phyloP scores from a whole-genome alignment of 345 rosid species.

The Passiflora organensis region DNA sequence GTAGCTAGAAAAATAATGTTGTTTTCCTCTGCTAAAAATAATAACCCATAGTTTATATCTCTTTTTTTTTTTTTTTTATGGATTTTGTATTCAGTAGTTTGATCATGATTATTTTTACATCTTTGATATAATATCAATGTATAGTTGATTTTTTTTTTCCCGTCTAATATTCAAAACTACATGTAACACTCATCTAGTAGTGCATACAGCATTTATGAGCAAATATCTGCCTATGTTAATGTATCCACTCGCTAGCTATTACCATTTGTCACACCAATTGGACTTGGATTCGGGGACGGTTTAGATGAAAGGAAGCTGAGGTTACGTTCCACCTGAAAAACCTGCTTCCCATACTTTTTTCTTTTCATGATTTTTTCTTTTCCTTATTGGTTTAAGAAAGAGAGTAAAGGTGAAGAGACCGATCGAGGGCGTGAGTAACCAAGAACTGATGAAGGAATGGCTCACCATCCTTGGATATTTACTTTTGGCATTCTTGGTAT shows the following conservation, averaged over 20 bases:
- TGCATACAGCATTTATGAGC: too few species aligned
- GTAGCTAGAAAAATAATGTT: accelerated
- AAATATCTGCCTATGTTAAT: too few species aligned
- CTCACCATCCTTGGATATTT: conserved; percentile 40
- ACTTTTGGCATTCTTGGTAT: conserved; percentile 67
- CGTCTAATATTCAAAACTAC: too few species aligned
- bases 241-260: background rate
- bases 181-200: too few species aligned
- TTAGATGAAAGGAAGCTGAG: background rate
- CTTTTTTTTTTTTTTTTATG: background rate
- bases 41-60: background rate
- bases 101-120: background rate
- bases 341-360: background rate
- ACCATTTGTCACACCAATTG: conserved; percentile 9
- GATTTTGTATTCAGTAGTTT: background rate
- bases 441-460: background rate
- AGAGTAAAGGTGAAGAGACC: background rate
- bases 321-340: conserved; percentile 8
- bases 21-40: background rate
- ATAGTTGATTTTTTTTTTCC: too few species aligned
- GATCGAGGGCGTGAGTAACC: background rate
- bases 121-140: background rate
- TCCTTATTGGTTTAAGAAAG: background rate
- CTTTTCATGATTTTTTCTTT: background rate
- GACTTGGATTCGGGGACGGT: background rate